Evolutionary conservation across 495 filamentous ascomycete species (phyloP), one percentile per base, ranked within the genome.

Genomic region (Xylaria telfairii): DNA sequence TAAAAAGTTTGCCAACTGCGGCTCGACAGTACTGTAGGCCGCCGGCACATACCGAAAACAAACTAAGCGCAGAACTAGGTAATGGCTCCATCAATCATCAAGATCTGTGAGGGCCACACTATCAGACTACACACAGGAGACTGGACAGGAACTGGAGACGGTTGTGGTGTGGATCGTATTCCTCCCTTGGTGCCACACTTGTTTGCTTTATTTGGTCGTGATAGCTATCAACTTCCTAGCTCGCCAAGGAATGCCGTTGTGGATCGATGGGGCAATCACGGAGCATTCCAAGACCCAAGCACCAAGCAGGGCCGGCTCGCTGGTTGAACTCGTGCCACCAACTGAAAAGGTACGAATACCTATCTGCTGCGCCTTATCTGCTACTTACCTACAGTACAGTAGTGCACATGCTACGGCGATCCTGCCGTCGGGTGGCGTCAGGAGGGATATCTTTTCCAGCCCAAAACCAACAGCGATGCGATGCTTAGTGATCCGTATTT

Each of bases 201-300:
- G 59, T 28, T 42, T 42, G 59, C 59, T 42, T 41, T 26, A 42
- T 62, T 62, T 5, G 44, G 42, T 19, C 44, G n/a, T 15, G 42
- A 37, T 49, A 37, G 62, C 62, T 51, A 65, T 51, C 62, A 39
- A 24, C 46, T 37, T 65, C 62, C 64, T 34, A 54, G 46, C 34
- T 41, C 41, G 61, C 24, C 61, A 64, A 64, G 61, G 24, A 24
- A 64, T 39, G 41, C 34, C 17, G 61, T 26, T 28, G 61, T 64
- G 61, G 61, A 64, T 46, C 61, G 41, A 42, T 32, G 39, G 41
- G 8, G 61, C 61, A 44, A 46, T 47, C 39, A 64, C 39, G 61
- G 41, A 46, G 61, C 61, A 46, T 64, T 64, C 61, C 41, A 64
- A n/a, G n/a, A n/a, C n/a, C n/a, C n/a, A n/a, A n/a, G n/a, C n/a